Percentiles rank a stretch among this genome's conserved stretches.
Evolutionary conservation across 225 moss, liverwort and hornwort genomes (phyloP).

Genomic region (Polytrichum commune): DNA sequence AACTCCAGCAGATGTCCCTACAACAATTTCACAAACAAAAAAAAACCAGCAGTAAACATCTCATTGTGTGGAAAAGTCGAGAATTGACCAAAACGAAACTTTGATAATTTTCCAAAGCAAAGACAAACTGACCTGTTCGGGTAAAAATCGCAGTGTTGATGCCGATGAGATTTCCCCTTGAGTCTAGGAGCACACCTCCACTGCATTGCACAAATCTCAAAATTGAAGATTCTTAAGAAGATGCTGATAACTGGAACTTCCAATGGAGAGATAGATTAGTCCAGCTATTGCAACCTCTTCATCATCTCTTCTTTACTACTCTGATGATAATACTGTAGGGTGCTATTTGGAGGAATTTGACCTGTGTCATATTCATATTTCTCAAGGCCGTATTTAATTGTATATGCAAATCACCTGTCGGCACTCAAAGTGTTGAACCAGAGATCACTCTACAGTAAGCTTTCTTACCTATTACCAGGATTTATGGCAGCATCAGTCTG

Average conservation of each 20-base stretch:
- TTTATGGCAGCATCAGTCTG: constrained; percentile 76
- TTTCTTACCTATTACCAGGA: constrained; percentile 59
- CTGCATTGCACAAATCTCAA: constrained; percentile 21
- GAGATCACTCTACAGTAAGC: background rate
- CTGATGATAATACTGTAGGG: too few species aligned
- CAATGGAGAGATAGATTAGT: too few species aligned
- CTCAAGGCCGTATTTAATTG: too few species aligned
- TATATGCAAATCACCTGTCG: too few species aligned
- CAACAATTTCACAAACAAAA: constrained; percentile 14
- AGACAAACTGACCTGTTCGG: constrained; percentile 48
- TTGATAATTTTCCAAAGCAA: background rate
- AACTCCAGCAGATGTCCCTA: constrained; percentile 70
- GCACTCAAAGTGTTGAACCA: too few species aligned
- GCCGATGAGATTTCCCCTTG: constrained; percentile 55
- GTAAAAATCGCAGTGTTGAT: constrained; percentile 74
- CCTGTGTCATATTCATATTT: too few species aligned
- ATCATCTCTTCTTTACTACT: too few species aligned
- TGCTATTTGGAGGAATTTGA: too few species aligned
- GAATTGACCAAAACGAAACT: background rate
- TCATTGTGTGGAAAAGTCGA: background rate
- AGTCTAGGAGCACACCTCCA: constrained; percentile 69
- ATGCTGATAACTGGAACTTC: too few species aligned
- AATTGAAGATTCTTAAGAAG: too few species aligned
- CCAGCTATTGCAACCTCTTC: too few species aligned
- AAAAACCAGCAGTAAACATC: background rate